Evolutionary conservation across 345 rosid genomes (phyloP), one percentile per base, ranked within the genome.

Genomic region (Salix brachista): DNA sequence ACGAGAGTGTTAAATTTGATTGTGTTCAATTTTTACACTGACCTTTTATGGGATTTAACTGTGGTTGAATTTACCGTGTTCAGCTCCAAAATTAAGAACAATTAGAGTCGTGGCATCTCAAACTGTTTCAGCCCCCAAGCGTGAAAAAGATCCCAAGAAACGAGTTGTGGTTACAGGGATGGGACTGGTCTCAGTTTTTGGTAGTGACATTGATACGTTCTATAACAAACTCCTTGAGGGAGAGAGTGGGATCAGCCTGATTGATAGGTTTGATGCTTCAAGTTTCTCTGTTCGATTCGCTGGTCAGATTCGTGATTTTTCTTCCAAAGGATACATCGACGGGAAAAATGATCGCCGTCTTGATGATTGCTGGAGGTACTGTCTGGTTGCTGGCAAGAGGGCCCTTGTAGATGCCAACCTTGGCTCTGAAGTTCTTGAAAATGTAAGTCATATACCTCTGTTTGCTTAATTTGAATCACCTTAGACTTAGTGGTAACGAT

Each of bases 321-420:
- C 91, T 32, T 84, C 93, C 17, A 69, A 77, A 68, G 93, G 92
- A 48, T 91, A 88, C 83, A 89, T 88, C 9, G 90, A 88, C 69
- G 90, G 89, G 21, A 91, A 89, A 80, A 88, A 82, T 52, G 92
- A 91, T 66, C 88, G 89, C 17, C 89, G 92, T 10, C 90, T 89
- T 18, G 92, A 88, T 77, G 89, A 91, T 74, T 85, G 88, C 85
- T 89, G 89, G 92, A 82, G 95, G 80, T 91, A 91, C 83, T 87
- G 91, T 78, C 73, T 89, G 1, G 92, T 91, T 81, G 89, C 91
- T 14, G 91, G 92, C 67, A 85, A 77, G 71, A 85, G 69, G 39
- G 90, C 95, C 60, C 89, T 89, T 5, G 90, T 84, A 1, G 86
- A 87, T 65, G 91, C 89, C 48, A 87, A 72, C 72, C 91, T 89